Base-by-base conservation (phyloP, 768 basidiomycete genomes). In the Wakefieldia striispora region DNA sequence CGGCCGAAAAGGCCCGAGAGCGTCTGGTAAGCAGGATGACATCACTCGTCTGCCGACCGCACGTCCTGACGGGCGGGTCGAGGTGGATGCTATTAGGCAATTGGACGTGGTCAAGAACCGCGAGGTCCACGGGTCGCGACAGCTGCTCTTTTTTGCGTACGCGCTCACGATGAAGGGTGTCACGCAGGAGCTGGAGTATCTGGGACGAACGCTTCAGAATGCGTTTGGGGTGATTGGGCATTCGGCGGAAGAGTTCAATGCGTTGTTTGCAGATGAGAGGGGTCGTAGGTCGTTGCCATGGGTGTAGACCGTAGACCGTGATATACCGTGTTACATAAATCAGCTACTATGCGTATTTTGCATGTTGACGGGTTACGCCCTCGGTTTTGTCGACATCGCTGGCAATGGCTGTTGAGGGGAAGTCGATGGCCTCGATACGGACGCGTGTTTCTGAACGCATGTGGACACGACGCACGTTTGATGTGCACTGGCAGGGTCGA, bases 181-280 rank as follows among this genome's bases (percentile, higher is more conserved):
- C 34, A 97, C 94, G 9, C 77, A 81, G 44, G 92, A 97, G 61
- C 78, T 99, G 13, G 92, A 97, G 46, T 78, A 72, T 45, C 73
- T 98, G 1, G 95, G 97, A 0, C 69, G 68, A 34, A 88, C 82
- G 21, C 72, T 95, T 51, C 95, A 98, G 64, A 81, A 84, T 44
- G 86, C 91, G 10, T 99, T 97, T 66, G 95, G 95, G 10, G 91
- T 95, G 4, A 92, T 97, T 54, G 91, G 91, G 6, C 83, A 91
- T 53, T 81, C 79, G 17, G 75, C 82, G 3, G 83, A 86, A 51
- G 88, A 91, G 61, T 95, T 95, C 57, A 91, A 95, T 56, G 79
- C 76, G 42, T 61, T 97, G 55, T 97, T 97, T 55, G 44, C 41
- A 29, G 67, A 61, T 24, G 56, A 40, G 2, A 45, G 42, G 40